Percentiles rank a stretch among this genome's conserved stretches.
Evolutionary conservation across 768 basidiomycete species (phyloP).

Genomic region (Xerocomus brunneocitrinus): DNA sequence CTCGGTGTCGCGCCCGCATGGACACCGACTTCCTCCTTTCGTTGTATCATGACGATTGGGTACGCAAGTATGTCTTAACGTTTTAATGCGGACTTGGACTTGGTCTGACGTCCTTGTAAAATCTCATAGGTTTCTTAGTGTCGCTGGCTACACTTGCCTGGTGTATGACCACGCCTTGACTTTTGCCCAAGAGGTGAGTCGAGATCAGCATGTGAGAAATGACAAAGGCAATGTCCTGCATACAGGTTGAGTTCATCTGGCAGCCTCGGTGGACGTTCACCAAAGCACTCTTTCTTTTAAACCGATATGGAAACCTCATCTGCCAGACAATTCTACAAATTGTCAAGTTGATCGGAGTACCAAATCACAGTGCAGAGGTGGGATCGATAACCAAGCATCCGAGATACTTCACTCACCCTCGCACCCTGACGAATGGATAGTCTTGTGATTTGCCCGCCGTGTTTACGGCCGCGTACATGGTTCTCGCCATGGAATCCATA

Average conservation of each 20-base stretch:
- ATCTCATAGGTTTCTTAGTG: conserved; percentile 4
- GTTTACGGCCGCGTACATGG: neutral
- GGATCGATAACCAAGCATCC: neutral
- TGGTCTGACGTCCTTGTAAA: neutral
- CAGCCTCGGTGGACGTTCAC: conserved; percentile 8
- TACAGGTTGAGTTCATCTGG: conserved; percentile 17
- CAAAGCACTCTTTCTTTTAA: conserved; percentile 11
- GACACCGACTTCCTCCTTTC: neutral
- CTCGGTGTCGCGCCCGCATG: neutral
- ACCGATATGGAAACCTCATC: conserved; percentile 16
- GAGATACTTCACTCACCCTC: neutral
- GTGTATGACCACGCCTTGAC: conserved; percentile 17
- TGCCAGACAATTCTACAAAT: conserved; percentile 7
- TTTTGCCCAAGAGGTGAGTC: conserved; percentile 11
- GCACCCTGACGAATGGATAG: neutral
- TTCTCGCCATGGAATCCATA: conserved; percentile 10
- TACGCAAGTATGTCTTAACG: neutral
- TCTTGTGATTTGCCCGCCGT: conserved; percentile 4
- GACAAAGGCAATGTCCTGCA: neutral
- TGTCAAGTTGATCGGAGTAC: neutral
- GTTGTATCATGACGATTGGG: neutral
- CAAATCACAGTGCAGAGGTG: neutral
- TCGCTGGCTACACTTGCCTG: conserved; percentile 8
- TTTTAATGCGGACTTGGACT: neutral
- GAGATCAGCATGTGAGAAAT: neutral